Base-by-base conservation (phyloP, 495 filamentous ascomycete genomes). In the Penicillium chermesinum region DNA sequence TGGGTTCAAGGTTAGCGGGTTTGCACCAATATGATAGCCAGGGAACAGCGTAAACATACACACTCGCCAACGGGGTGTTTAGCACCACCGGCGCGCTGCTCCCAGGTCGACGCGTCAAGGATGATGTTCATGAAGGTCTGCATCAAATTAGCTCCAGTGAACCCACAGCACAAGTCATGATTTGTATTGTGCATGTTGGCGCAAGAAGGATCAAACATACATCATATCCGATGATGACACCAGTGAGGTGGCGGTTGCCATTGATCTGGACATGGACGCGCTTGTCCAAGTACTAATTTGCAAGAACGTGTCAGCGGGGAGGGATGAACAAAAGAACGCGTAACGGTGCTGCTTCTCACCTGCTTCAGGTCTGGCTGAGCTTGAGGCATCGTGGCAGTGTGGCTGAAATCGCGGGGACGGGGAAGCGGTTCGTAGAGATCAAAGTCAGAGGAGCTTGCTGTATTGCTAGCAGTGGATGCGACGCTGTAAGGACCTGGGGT, bases 51-150 rank as follows among this genome's bases (percentile, higher is more conserved):
- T n/a, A 34, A 27, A 48, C 86, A 46, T 81, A 95, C 94, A 52
- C 95, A 87, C 84, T 95, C 96, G 62, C 93, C 93, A 39, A 96
- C 80, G 50, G 82, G 78, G 38, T 84, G 84, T 72, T 95, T 97
- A 77, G 95, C 89, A 38, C 89, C 89, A 46, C 88, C 89, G 22
- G 81, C n/a, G n/a, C n/a, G 78, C 67, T 91, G 95, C 75, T 96
- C 89, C 61, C 97, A 93, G 13, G 95, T 85, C n/a, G 93, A 91
- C 55, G 97, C 93, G 64, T 98, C 94, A 12, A 98, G 81, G 19
- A 97, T 91, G 60, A 98, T 90, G 69, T 98, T 98, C 60, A 98
- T 80, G 76, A 97, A 98, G 44, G 96, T 90, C 93, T 98, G 25
- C 25, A 30, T 10, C 5, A 30, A 10, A 30, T 30, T 30, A 30